These are phyloP conservation scores for Xylaria venustula DNA, from an alignment of 495 filamentous ascomycete genomes.

Conservation along the genomic window DNA sequence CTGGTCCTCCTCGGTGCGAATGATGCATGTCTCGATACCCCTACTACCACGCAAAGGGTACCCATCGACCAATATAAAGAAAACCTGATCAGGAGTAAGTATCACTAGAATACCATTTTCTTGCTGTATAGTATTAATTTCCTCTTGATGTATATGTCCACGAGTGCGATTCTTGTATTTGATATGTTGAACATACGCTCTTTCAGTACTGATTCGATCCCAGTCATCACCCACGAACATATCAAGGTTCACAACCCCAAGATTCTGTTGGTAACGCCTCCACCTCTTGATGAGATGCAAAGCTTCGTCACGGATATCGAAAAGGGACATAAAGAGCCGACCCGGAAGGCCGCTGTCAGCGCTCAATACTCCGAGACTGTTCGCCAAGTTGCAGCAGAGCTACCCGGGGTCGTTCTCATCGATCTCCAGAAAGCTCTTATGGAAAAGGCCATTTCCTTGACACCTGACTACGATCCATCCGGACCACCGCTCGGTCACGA, in stretches of 20 bases:
- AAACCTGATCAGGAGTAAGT: slow-evolving; percentile 54
- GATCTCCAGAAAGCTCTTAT: slow-evolving; percentile 77
- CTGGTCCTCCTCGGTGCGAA: slow-evolving; percentile 85
- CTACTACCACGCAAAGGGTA: slow-evolving; percentile 65
- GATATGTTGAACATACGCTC: not conserved
- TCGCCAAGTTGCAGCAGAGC: slow-evolving; percentile 60
- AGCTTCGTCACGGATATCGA: slow-evolving; percentile 51
- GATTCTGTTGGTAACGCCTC: slow-evolving; percentile 74
- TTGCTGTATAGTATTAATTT: not conserved
- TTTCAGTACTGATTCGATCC: slow-evolving; percentile 11
- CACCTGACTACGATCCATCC: slow-evolving; percentile 38
- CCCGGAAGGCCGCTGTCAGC: slow-evolving; percentile 61
- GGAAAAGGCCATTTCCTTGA: slow-evolving; percentile 47
- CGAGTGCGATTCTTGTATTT: not conserved
- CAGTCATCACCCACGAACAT: slow-evolving; percentile 66
- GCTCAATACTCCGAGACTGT: slow-evolving; percentile 70
- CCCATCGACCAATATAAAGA: slow-evolving; percentile 66
- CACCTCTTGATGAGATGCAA: slow-evolving; percentile 78
- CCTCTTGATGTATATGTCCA: not conserved
- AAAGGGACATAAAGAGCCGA: slow-evolving; percentile 47
- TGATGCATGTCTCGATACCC: slow-evolving; percentile 65
- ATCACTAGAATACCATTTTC: too few relatives aligned
- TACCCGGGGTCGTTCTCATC: slow-evolving; percentile 60
- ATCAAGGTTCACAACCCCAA: slow-evolving; percentile 67
- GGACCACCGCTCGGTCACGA: slow-evolving; percentile 42